A percentile compares a stretch with the other conserved stretches of the same genome.
Evolutionary conservation across 2,329 filamentous ascomycete species (phyloP).

Genomic region (Xylariomycetidae sp.): DNA sequence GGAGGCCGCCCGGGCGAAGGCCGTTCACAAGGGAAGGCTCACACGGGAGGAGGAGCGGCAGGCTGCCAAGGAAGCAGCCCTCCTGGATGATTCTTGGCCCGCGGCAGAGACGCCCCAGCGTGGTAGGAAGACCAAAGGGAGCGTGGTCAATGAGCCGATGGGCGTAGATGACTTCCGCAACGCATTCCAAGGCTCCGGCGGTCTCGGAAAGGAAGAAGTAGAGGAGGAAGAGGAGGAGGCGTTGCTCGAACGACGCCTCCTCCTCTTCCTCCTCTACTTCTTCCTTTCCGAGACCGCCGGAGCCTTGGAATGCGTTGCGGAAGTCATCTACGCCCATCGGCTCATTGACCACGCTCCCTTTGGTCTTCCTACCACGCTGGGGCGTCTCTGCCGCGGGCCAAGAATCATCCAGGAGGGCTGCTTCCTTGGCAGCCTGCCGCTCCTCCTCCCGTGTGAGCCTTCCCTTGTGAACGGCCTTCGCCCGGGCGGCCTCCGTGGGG

Average conservation of each 20-base stretch:
- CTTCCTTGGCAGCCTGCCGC: background rate
- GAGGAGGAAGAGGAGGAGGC: too few relatives aligned
- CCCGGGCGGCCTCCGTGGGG: constrained; percentile 6
- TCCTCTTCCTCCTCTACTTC: too few relatives aligned
- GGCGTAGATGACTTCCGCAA: constrained; percentile 2
- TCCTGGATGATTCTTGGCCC: background rate
- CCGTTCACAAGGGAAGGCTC: constrained; percentile 8
- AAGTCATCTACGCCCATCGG: constrained; percentile 5
- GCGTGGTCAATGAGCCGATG: constrained; percentile 4
- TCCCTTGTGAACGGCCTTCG: constrained; percentile 4
- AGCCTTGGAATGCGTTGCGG: constrained; percentile 1
- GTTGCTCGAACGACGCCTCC: too few relatives aligned
- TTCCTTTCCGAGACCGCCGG: too few relatives aligned
- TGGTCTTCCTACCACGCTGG: background rate
- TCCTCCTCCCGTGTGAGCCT: constrained; percentile 7
- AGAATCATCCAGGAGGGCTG: background rate
- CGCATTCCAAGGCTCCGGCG: constrained; percentile 3
- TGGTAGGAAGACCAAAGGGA: background rate
- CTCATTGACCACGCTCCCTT: constrained; percentile 1
- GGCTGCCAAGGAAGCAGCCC: background rate
- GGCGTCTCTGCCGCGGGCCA: background rate
- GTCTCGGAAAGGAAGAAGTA: too few relatives aligned
- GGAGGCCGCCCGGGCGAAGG: constrained; percentile 3
- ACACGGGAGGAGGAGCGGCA: constrained; percentile 3
- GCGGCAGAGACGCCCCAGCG: background rate